These are phyloP conservation scores for Zoysia japonica DNA, from an alignment of 176 grass and related monocot species.

Conservation along the genomic window DNA sequence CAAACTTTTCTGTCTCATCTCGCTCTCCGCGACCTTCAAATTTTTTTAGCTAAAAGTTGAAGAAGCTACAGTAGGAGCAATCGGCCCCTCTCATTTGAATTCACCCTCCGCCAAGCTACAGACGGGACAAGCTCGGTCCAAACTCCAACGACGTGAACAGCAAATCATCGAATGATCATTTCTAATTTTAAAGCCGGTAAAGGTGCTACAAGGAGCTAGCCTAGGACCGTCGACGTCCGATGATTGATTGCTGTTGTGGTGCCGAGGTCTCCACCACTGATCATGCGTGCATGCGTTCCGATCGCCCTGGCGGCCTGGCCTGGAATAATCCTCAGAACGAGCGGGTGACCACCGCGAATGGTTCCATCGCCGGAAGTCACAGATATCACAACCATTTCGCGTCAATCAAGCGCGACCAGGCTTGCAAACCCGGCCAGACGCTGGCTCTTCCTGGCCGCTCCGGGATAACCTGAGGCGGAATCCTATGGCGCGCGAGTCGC, in stretches of 20 bases:
- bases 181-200: neutral
- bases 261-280: neutral
- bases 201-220: neutral
- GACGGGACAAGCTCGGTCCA: conserved; percentile 43
- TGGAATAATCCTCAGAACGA: too few species aligned
- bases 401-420: neutral
- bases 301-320: neutral
- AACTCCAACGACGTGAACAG: neutral
- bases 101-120: too few species aligned
- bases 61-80: too few species aligned
- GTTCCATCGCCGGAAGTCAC: neutral
- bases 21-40: too few species aligned
- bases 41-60: too few species aligned
- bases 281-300: neutral
- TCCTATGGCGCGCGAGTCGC: neutral
- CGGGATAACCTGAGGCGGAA: neutral
- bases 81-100: too few species aligned
- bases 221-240: neutral
- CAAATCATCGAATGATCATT: conserved; percentile 30
- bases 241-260: neutral
- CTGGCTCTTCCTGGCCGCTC: neutral
- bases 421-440: neutral
- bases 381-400: neutral
- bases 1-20: too few species aligned
- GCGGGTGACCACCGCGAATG: too few species aligned